Evolutionary conservation across 2,329 filamentous ascomycete genomes (phyloP).

Genomic region (Fusarium circinatum): DNA sequence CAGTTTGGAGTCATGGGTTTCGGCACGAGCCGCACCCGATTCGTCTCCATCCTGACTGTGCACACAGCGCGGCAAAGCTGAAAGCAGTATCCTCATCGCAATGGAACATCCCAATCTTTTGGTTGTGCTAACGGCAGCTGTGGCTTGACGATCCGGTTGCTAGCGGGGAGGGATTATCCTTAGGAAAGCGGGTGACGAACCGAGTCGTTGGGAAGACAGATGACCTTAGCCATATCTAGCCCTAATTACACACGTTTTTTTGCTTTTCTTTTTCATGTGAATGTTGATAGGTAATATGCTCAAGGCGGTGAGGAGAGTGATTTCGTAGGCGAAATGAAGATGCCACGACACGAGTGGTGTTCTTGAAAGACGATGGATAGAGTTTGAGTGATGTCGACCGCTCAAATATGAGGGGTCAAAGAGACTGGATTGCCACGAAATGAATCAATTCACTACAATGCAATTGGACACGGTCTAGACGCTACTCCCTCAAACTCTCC

Average conservation of each 20-base stretch:
- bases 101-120: neutral
- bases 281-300: too few relatives aligned
- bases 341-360: neutral
- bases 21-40: slow-evolving; percentile 13
- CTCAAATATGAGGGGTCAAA: neutral
- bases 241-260: neutral
- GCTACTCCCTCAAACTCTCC: neutral
- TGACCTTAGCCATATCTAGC: neutral
- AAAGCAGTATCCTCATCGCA: neutral
- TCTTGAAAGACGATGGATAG: neutral
- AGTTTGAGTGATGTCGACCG: neutral
- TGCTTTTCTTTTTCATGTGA: neutral
- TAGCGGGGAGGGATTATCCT: neutral
- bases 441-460: neutral
- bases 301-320: neutral
- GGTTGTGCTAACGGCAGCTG: neutral
- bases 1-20: neutral
- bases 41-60: neutral
- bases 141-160: neutral
- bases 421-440: neutral
- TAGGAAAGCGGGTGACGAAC: neutral
- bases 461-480: neutral
- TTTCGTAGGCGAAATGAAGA: neutral
- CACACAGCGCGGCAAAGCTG: neutral
- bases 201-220: neutral